phyloP scores from a whole-genome alignment of 2,329 filamentous ascomycete species.

The Fusarium sp. region DNA sequence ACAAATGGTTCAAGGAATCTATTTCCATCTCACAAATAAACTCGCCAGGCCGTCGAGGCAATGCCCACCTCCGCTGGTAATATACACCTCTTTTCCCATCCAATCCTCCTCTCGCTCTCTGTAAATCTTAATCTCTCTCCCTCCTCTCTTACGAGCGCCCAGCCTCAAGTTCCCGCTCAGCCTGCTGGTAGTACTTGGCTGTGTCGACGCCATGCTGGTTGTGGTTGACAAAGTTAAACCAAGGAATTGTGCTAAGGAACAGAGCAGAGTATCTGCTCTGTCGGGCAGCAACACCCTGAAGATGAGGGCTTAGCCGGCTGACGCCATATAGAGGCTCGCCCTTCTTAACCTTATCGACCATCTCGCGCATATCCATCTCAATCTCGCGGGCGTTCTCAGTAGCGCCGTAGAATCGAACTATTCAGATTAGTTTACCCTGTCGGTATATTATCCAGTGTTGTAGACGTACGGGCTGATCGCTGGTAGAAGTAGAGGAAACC shows the following conservation, averaged over 20 bases:
- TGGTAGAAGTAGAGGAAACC: conserved; percentile 89
- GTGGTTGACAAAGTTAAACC: conserved; percentile 99
- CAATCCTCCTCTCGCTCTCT: not conserved
- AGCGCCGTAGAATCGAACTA: conserved; percentile 96
- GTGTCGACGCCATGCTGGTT: conserved; percentile 95
- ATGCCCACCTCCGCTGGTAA: conserved; percentile 33
- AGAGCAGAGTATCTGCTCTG: conserved; percentile 92
- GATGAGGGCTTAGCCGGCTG: conserved; percentile 80
- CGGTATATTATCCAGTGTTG: not conserved
- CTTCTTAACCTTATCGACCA: conserved; percentile 95
- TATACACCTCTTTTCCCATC: conserved; percentile 38
- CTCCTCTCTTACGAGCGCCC: conserved; percentile 55
- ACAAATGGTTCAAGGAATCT: conserved; percentile 28
- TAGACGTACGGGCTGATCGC: conserved; percentile 77
- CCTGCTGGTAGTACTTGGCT: conserved; percentile 97
- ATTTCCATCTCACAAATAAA: conserved; percentile 40
- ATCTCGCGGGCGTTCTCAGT: conserved; percentile 91
- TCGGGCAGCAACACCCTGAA: conserved; percentile 91
- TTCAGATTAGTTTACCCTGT: not conserved
- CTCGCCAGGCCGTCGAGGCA: conserved; percentile 32
- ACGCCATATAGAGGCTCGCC: conserved; percentile 90
- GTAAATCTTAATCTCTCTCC: not conserved
- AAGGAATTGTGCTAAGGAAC: conserved; percentile 85
- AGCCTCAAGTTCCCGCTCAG: conserved; percentile 90
- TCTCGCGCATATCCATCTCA: conserved; percentile 97